phyloP scores from a whole-genome alignment of 352 stramenopile species.

The Globisporangium viniferum region DNA sequence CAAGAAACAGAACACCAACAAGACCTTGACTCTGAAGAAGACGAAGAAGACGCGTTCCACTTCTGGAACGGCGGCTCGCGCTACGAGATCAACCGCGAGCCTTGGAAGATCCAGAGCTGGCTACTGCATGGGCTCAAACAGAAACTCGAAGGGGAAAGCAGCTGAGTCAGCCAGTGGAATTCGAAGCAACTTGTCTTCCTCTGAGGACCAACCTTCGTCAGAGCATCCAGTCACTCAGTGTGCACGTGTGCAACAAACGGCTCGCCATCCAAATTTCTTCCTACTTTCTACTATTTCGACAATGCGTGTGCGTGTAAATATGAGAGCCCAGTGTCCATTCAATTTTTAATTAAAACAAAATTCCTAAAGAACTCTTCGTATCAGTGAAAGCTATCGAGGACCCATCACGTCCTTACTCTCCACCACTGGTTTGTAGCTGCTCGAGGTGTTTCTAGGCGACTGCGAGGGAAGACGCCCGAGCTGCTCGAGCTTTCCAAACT shows the following conservation, averaged over 20 bases:
- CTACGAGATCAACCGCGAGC: conserved; percentile 33
- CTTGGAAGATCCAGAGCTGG: conserved; percentile 50
- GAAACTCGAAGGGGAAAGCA: conserved; percentile 20
- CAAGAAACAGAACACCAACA: neutral
- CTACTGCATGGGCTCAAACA: conserved; percentile 36
- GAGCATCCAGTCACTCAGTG: neutral
- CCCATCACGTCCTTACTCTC: neutral
- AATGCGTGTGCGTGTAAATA: neutral
- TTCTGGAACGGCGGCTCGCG: conserved; percentile 27
- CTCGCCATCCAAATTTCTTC: neutral
- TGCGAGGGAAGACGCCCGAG: neutral
- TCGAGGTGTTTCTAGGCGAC: neutral
- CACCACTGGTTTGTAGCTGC: neutral
- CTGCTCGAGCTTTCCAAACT: neutral
- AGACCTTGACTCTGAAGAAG: neutral
- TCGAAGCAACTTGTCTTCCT: neutral
- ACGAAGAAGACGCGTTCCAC: conserved; percentile 1
- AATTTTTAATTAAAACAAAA: neutral
- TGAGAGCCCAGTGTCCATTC: neutral
- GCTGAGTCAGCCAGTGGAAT: neutral
- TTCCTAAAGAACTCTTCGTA: neutral
- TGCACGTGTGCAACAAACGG: neutral
- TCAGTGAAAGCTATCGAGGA: neutral
- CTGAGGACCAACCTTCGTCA: too few relatives aligned
- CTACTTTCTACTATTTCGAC: neutral